Base-by-base conservation (phyloP, 2,329 filamentous ascomycete genomes). In the Trichophyton benhamiae region DNA sequence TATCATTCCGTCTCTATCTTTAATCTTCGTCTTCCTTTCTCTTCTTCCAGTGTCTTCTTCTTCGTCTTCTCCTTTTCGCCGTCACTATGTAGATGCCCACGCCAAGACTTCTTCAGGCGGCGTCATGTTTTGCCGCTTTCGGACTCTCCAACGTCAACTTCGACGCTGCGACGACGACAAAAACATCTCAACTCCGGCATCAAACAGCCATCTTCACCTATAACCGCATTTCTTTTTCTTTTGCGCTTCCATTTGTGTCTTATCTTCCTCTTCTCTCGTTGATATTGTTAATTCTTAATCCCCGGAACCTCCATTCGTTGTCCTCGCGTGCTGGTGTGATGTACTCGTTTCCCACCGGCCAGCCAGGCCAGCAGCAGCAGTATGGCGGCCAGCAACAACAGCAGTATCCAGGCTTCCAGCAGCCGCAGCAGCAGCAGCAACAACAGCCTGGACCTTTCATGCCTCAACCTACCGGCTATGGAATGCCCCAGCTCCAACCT, bases 381-480 rank as follows among this genome's bases (percentile, higher is more conserved):
- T 58, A 58, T 58, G 55, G 55, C 30, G 30, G 55, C 65, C 79
- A 83, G 67, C 82, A 76, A 80, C 64, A 80, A 82, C 61, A 80
- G 82, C 61, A 73, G 67, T 74, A 72, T 65, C 70, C 69, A 60
- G 69, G 72, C 70, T 74, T 73, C 67, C 69, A 69, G 25, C 72
- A 73, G 60, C 69, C 70, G 44, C 77, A 77, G 64, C 78, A 78
- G 67, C 76, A 78, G 70, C 83, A 58, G 22, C 81, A 81, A 64
- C 78, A 80, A 64, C 84, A 83, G 70, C 79, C 79, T 41, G 79
- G 83, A 61, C 78, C 78, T 62, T 80, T 83, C 64, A 78, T 76
- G 59, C 78, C 82, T 67, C 87, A 89, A 71, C 83, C 82, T 66
- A 88, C 87, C 11, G 86, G 87, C 36, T 88, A 82, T 71, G 81